Conservation (phyloP, 768 basidiomycete species). For the Lactarius trivialis region DNA sequence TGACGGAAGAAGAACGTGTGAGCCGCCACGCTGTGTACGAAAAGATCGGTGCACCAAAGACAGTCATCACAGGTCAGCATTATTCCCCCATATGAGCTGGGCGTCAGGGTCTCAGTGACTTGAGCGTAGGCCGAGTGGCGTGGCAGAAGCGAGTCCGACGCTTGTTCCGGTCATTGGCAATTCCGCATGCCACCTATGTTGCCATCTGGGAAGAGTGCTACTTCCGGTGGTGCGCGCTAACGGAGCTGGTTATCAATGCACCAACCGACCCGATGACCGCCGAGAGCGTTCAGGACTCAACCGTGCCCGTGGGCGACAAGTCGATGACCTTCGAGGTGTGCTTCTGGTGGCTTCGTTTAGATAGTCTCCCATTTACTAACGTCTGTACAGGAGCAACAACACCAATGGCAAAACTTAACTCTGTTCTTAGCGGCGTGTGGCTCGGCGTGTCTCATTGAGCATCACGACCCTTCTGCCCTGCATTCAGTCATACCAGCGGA, state of each 20-base stretch:
- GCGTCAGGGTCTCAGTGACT: background rate
- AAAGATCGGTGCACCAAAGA: conserved; percentile 69
- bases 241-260: conserved; percentile 47
- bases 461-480: conserved; percentile 44
- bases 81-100: background rate
- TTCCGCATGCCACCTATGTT: conserved; percentile 58
- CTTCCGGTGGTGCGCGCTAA: conserved; percentile 62
- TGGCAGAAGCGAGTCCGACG: conserved; percentile 78
- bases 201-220: conserved; percentile 83
- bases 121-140: conserved; percentile 54
- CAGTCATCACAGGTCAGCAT: conserved; percentile 55
- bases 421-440: conserved; percentile 72
- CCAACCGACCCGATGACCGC: conserved; percentile 28
- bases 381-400: conserved; percentile 52
- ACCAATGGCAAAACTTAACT: conserved; percentile 82
- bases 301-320: conserved; percentile 33
- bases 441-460: conserved; percentile 53
- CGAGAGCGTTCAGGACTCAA: conserved; percentile 27
- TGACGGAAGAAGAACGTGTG: conserved; percentile 55
- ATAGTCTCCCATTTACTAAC: conserved; percentile 15
- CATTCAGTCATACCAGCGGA: conserved; percentile 47
- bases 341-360: background rate
- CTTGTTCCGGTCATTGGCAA: conserved; percentile 55
- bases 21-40: conserved; percentile 72
- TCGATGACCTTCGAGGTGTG: conserved; percentile 35